Percentiles rank a stretch among this genome's conserved stretches.
These are phyloP conservation scores for Amoeboaphelidium protococcarum DNA, from an alignment of 371 early-diverging fungal genomes.

Conservation along the genomic window DNA sequence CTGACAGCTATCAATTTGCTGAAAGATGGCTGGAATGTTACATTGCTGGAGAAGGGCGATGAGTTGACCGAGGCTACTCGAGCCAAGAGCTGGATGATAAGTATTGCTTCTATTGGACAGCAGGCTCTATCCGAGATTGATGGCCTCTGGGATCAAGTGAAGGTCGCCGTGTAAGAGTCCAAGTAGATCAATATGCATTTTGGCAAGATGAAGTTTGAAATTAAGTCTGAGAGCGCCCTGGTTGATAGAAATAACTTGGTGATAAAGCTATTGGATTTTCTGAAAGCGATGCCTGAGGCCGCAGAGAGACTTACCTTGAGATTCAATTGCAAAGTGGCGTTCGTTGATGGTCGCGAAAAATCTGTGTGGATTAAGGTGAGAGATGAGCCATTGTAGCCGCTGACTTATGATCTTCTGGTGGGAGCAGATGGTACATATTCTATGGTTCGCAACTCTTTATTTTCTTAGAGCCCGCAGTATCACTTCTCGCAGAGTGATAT, in stretches of 20 bases:
- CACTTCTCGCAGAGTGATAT: not conserved
- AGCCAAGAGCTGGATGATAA: not conserved
- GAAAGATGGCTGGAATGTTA: not conserved
- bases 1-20: not conserved
- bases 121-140: not conserved
- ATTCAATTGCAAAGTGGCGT: not conserved
- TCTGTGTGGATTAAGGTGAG: not conserved
- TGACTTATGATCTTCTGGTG: not conserved
- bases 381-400: not conserved
- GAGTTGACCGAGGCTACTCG: not conserved
- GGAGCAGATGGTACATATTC: not conserved
- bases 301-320: not conserved
- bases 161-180: not conserved
- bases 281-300: not conserved
- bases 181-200: not conserved
- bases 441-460: not conserved
- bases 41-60: not conserved
- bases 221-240: not conserved
- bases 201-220: not conserved
- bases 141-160: not conserved
- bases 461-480: not conserved
- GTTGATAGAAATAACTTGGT: not conserved
- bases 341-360: not conserved
- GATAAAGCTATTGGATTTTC: not conserved
- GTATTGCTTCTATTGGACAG: not conserved